These are phyloP conservation scores for Beauveria sp. DNA, from an alignment of 2,329 filamentous ascomycete genomes.

Conservation along the genomic window DNA sequence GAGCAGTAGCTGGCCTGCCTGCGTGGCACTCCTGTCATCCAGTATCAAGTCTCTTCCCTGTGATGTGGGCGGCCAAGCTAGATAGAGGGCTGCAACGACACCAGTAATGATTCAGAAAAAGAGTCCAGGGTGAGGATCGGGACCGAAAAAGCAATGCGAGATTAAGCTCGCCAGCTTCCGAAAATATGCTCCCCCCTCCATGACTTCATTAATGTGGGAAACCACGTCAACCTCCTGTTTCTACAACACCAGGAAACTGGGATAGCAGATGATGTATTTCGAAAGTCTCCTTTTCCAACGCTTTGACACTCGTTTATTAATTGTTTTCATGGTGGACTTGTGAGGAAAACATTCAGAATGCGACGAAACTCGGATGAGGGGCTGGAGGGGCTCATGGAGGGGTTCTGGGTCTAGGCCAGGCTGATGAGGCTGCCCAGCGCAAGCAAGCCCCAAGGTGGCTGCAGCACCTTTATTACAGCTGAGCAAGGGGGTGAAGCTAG, in stretches of 20 bases:
- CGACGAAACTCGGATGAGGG: neutral
- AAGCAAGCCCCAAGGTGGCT: slow-evolving; percentile 29
- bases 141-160: neutral
- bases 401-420: slow-evolving; percentile 17
- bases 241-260: neutral
- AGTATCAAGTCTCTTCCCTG: neutral
- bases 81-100: neutral
- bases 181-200: neutral
- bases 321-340: too few relatives aligned
- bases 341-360: neutral
- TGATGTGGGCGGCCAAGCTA: neutral
- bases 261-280: neutral
- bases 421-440: slow-evolving; percentile 32
- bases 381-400: neutral
- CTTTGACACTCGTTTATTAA: too few relatives aligned
- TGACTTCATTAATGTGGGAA: slow-evolving; percentile 10
- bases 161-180: slow-evolving; percentile 2
- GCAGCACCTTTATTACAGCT: slow-evolving; percentile 15
- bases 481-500: too few relatives aligned
- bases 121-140: neutral
- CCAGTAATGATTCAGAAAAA: neutral
- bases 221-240: neutral
- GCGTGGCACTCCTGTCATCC: too few relatives aligned
- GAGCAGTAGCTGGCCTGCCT: too few relatives aligned
- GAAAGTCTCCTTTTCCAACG: too few relatives aligned